Conservation (phyloP, 352 stramenopile species). For the Paralagenidium karlingii region DNA sequence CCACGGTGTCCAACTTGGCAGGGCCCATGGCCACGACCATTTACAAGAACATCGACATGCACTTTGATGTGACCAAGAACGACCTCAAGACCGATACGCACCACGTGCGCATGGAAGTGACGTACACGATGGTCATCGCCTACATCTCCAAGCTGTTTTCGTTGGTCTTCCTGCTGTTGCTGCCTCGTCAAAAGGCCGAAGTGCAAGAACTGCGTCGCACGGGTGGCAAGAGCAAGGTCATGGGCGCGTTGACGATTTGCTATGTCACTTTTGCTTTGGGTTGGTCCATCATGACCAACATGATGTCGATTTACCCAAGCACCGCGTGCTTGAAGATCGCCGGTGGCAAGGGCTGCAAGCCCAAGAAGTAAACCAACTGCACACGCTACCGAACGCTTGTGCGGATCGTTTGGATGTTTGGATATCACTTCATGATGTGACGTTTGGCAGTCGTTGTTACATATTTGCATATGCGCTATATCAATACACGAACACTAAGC, state of each 20-base stretch:
- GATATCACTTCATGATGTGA: no score
- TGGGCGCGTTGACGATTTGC: conserved; percentile 17
- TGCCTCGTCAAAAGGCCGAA: conserved; percentile 46
- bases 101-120: conserved; percentile 42
- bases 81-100: conserved; percentile 40
- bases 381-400: no score
- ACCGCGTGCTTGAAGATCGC: conserved; percentile 34
- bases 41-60: conserved; percentile 35
- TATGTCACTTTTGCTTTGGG: conserved; percentile 12
- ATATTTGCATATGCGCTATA: no score
- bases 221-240: conserved; percentile 21
- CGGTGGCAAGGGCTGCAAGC: conserved; percentile 37
- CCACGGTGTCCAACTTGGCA: conserved; percentile 48
- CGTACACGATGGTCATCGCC: conserved; percentile 34
- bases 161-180: conserved; percentile 30
- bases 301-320: conserved; percentile 39
- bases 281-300: conserved; percentile 22
- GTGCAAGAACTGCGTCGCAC: conserved; percentile 27
- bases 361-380: no score
- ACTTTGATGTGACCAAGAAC: conserved; percentile 40
- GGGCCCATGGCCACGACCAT: conserved; percentile 35
- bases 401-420: no score
- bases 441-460: no score
- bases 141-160: conserved; percentile 31
- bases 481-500: no score